Evolutionary conservation across 116 monocot genomes (phyloP).

Genomic region (Papilionanthe hybrid): DNA sequence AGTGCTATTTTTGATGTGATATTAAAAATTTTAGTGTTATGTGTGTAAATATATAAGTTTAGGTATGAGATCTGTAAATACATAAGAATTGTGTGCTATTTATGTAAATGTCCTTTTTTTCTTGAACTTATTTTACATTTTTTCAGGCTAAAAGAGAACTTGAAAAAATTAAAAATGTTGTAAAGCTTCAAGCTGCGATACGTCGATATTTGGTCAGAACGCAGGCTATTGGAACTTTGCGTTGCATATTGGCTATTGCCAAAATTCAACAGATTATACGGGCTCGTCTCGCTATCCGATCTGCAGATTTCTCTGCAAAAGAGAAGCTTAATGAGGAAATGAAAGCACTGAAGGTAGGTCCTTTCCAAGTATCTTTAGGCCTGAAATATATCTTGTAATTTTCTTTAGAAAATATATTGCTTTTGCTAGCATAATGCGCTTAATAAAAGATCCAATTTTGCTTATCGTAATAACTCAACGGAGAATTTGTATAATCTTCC

Average conservation of each 20-base stretch:
- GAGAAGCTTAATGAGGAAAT: constrained; percentile 5
- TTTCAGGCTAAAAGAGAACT: constrained; percentile 37
- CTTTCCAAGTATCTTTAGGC: background rate
- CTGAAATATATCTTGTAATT: constrained; percentile 2
- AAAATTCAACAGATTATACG: constrained; percentile 77
- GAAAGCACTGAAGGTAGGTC: background rate
- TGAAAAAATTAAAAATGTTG: constrained; percentile 25
- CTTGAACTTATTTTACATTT: background rate
- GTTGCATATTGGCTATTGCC: constrained; percentile 69
- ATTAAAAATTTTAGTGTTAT: too few relatives aligned
- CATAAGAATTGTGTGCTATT: too few relatives aligned
- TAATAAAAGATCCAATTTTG: background rate
- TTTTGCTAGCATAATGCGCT: background rate
- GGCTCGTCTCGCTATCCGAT: constrained; percentile 29
- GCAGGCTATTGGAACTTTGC: constrained; percentile 71
- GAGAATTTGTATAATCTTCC: background rate
- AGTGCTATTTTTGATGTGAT: too few relatives aligned
- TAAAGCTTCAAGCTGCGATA: constrained; percentile 60
- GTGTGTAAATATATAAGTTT: too few relatives aligned
- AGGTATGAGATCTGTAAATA: too few relatives aligned
- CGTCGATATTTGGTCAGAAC: constrained; percentile 73
- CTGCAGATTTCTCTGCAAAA: constrained; percentile 5
- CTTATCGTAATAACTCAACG: background rate
- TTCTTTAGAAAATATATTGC: background rate
- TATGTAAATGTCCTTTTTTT: background rate